Base-by-base conservation (phyloP, 2,329 filamentous ascomycete species). In the Chaetomium olivaceum region DNA sequence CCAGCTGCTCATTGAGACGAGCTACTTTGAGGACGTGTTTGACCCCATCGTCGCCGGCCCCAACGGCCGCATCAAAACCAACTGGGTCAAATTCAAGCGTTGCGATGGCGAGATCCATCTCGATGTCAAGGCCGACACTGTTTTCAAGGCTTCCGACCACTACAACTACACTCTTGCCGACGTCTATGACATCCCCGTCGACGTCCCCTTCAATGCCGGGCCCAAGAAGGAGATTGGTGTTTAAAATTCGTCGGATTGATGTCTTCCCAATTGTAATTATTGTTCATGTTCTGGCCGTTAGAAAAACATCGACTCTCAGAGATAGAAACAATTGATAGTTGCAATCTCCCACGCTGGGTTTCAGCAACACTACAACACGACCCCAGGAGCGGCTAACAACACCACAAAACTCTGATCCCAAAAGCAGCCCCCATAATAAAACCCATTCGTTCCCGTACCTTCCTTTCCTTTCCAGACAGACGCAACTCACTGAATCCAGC, bases 81-180 rank as follows among this genome's bases (percentile, higher is more conserved):
- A 55, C 52, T 55, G 52, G 52, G 52, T 55, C 52, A 55, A 55
- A n/a, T 55, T 55, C 52, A 55, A 55, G 29, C 16, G 27, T 6
- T 55, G 52, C 27, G 52, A 55, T 5, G 52, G 52, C 27, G 52
- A 55, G 27, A 55, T 33, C 27, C 52, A 55, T 19, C 52, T 55
- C 19, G 52, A 55, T 7, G 52, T 55, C 8, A 27, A 33, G 9
- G 52, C 27, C 27, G 52, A 31, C 9, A 55, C 29, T 29, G 52
- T 55, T 27, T 55, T 55, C n/a, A 19, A 55, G 29, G 52, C 52
- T 31, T 33, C 52, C 19, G 12, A 31, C 31, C 21, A 21, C 19
- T 55, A 55, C 52, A 55, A 55, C 29, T 55, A 55, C 29, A 55
- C 52, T 19, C 27, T 55, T 31, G 27, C 27, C 27, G 27, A 55